Evolutionary conservation across 441 rosid species (phyloP), one percentile per base, ranked within the genome.

Genomic region (Geranium incanum): DNA sequence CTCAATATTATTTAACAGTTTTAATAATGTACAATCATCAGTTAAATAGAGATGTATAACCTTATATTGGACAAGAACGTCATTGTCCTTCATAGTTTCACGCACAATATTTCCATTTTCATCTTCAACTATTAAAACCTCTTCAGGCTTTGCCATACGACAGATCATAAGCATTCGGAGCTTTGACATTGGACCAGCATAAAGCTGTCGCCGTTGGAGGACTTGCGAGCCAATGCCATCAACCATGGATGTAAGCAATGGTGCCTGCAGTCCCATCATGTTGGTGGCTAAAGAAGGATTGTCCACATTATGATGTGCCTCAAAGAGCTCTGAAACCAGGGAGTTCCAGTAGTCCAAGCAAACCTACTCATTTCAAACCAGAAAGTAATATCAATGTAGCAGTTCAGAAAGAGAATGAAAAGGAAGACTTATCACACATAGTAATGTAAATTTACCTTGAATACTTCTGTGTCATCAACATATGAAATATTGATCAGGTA

Each of bases 61-160:
- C 97, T 96, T 96, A 70, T 93, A 96, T 69, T 96, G 99, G 75
- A 96, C 98, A 75, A 93, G 98, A 76, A 96, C 97, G 85, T 96
- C 99, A 72, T 96, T 93, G 83, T 96, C 99, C 81, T 96, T 96
- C 98, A 96, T 79, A 66, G 99, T 96, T 88, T 91, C 98, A 69
- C 97, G 97, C 66, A 93, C 99, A 60, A 93, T 93, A 81, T 96
- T 96, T 13, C 99, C 99, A 82, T 96, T 96, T 85, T 96, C 99
- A 89, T 96, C 99, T 87, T 96, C 99, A 82, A 96, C 98, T 64
- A 96, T 90, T 52, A 96, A 80, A 77, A 96, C 98, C 81, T 96
- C 99, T 79, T 96, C 99, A 69, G 99, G 99, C 84, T 96, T 96
- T 21, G 99, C 99, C 98, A 96, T 96, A 37, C 99, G 97, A 71